Evolutionary conservation across 2,329 filamentous ascomycete genomes (phyloP).

Genomic region (Trichoderma sp.): DNA sequence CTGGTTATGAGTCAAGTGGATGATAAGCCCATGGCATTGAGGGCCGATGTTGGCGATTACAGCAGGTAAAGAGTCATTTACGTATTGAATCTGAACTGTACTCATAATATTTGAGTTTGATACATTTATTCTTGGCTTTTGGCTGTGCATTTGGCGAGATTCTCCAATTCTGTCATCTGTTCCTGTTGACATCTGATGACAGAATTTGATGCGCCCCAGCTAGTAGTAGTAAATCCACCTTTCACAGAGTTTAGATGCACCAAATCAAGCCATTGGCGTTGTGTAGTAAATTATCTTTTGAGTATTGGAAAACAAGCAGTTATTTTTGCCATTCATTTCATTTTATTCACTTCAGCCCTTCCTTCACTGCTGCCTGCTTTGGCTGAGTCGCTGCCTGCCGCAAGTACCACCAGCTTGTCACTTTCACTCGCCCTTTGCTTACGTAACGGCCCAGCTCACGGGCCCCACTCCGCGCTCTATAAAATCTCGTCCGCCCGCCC

Average conservation of each 20-base stretch:
- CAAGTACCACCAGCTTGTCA: neutral
- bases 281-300: too few species aligned
- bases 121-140: neutral
- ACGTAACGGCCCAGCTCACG: neutral
- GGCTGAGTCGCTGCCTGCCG: neutral
- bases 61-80: neutral
- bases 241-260: neutral
- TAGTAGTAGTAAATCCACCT: too few species aligned
- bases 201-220: neutral
- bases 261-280: neutral
- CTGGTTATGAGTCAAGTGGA: conserved; percentile 2
- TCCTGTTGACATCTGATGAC: neutral
- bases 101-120: accelerated
- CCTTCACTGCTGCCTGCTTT: neutral
- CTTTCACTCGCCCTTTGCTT: neutral
- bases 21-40: neutral
- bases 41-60: neutral
- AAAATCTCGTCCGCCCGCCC: conserved; percentile 31
- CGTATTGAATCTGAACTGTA: neutral
- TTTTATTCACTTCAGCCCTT: neutral
- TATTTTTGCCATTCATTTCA: neutral
- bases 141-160: neutral
- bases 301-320: too few species aligned
- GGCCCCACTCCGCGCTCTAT: conserved; percentile 25
- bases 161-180: neutral